Conservation (phyloP, 306 rosid genomes). For the Pachyrhizus erosus region DNA sequence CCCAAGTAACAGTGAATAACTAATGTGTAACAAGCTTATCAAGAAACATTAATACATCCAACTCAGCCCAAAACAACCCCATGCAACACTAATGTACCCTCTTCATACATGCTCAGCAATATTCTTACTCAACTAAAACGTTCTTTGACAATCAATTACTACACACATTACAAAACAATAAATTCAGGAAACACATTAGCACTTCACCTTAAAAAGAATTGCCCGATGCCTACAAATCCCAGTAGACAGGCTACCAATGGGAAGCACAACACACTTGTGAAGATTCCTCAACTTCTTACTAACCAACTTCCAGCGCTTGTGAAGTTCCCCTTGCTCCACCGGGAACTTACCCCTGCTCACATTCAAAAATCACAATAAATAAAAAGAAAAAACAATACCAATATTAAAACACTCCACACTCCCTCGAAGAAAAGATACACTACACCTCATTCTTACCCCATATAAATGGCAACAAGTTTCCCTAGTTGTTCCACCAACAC, state of each 20-base stretch:
- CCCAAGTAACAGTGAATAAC: not conserved
- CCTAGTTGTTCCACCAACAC: slow-evolving; percentile 89
- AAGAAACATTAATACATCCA: slow-evolving; percentile 18
- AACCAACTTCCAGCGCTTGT: slow-evolving; percentile 82
- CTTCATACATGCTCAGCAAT: slow-evolving; percentile 1
- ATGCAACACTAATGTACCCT: slow-evolving; percentile 16
- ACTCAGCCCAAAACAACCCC: slow-evolving; percentile 6
- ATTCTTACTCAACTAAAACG: not conserved
- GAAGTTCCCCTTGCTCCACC: slow-evolving; percentile 86
- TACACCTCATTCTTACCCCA: slow-evolving; percentile 70
- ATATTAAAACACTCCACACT: not conserved
- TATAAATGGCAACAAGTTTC: slow-evolving; percentile 85
- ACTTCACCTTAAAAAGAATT: slow-evolving; percentile 92
- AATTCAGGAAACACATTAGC: not conserved
- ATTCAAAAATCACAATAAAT: slow-evolving; percentile 22
- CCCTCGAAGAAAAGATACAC: not conserved
- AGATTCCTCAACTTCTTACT: slow-evolving; percentile 80
- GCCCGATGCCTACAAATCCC: slow-evolving; percentile 99
- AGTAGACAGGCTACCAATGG: slow-evolving; percentile 83
- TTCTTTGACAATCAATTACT: not conserved
- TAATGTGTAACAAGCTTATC: slow-evolving; percentile 10
- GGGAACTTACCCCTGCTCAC: slow-evolving; percentile 78
- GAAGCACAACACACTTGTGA: slow-evolving; percentile 86
- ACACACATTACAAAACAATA: not conserved
- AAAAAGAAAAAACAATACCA: not conserved